phyloP scores from a whole-genome alignment of 2,329 filamentous ascomycete species.

The Stagonosporopsis chrysanthemi region DNA sequence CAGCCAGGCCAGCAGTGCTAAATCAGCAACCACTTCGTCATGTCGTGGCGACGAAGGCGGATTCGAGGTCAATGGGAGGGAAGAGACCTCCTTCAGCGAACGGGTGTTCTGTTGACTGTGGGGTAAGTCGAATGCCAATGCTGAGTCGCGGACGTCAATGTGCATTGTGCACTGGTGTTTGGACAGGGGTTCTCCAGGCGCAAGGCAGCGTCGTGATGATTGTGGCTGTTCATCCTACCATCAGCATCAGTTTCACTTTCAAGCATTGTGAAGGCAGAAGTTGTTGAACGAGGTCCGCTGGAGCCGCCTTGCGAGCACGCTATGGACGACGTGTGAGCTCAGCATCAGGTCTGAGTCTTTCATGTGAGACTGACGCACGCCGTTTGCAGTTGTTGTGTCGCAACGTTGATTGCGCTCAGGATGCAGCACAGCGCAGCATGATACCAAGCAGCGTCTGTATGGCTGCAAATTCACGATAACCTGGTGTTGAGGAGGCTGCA shows the following conservation, averaged over 20 bases:
- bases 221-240: neutral
- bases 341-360: neutral
- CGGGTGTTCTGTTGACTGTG: conserved; percentile 17
- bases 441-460: conserved; percentile 23
- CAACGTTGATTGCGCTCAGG: conserved; percentile 3
- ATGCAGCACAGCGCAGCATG: conserved; percentile 8
- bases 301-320: neutral
- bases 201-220: neutral
- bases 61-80: neutral
- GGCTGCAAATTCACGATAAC: conserved; percentile 21
- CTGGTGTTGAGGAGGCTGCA: conserved; percentile 32
- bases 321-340: neutral
- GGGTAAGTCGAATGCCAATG: conserved; percentile 4
- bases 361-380: conserved; percentile 23
- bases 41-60: neutral
- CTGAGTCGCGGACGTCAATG: neutral
- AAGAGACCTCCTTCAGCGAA: neutral
- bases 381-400: conserved; percentile 9
- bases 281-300: neutral
- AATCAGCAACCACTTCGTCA: neutral
- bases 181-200: neutral
- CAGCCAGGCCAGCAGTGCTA: neutral
- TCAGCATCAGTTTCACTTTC: neutral
- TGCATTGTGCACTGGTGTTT: neutral
- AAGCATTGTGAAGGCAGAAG: neutral